These are phyloP conservation scores for Ophiocordyceps camponoti-leonardi DNA, from an alignment of 2,329 filamentous ascomycete genomes.

Conservation along the genomic window DNA sequence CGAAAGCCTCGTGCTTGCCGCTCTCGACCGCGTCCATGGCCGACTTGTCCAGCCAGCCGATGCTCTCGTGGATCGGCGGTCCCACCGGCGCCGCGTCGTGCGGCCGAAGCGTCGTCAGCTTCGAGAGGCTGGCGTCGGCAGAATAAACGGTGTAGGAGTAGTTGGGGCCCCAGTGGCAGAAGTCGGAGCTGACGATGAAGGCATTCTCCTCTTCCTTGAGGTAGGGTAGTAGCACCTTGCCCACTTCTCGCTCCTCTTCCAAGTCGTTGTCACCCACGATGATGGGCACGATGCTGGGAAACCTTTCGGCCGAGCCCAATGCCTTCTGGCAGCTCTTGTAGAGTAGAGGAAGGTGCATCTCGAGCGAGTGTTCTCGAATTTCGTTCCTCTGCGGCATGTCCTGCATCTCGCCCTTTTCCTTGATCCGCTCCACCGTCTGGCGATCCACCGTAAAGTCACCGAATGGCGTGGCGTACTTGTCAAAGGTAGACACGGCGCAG, in stretches of 20 bases:
- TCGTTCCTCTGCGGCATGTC: slow-evolving; percentile 52
- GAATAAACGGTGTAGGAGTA: slow-evolving; percentile 70
- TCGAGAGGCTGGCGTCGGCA: slow-evolving; percentile 20
- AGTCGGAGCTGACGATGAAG: slow-evolving; percentile 87
- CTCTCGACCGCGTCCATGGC: slow-evolving; percentile 75
- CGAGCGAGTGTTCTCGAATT: slow-evolving; percentile 75
- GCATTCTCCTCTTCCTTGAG: slow-evolving; percentile 57
- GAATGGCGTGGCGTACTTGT: slow-evolving; percentile 55
- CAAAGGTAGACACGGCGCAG: slow-evolving; percentile 59
- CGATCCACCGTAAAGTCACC: slow-evolving; percentile 52
- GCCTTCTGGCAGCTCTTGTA: slow-evolving; percentile 52
- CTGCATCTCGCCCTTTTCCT: slow-evolving; percentile 14
- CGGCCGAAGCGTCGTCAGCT: slow-evolving; percentile 19
- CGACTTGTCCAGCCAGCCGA: slow-evolving; percentile 59
- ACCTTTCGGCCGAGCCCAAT: slow-evolving; percentile 30
- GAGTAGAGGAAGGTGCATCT: slow-evolving; percentile 93
- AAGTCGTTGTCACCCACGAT: slow-evolving; percentile 60
- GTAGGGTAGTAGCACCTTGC: slow-evolving; percentile 58
- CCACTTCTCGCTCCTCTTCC: slow-evolving; percentile 49
- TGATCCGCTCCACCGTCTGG: slow-evolving; percentile 31
- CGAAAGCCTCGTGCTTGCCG: slow-evolving; percentile 54
- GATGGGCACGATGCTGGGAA: slow-evolving; percentile 68
- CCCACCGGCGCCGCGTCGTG: slow-evolving; percentile 15
- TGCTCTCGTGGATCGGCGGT: slow-evolving; percentile 64
- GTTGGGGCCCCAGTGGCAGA: slow-evolving; percentile 83